Evolutionary conservation across 2,329 filamentous ascomycete species (phyloP), one percentile per base, ranked within the genome.

Genomic region (Podosphaera leucotricha): DNA sequence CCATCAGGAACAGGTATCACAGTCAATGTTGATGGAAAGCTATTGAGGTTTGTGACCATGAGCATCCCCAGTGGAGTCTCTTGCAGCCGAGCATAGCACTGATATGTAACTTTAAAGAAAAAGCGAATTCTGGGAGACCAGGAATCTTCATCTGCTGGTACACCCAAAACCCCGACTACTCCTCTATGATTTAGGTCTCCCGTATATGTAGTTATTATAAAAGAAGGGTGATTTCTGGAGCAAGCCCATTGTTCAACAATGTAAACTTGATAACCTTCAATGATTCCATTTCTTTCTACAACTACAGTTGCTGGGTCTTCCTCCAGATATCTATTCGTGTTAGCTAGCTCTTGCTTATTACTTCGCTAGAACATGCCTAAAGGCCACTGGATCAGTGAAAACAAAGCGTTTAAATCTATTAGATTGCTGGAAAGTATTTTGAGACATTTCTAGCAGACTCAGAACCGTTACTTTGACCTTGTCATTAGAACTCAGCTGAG

Each of bases 171-270:
- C 2, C 80, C 77, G 3, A 83, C 85, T 7, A 79, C 62, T n/a
- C 92, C 75, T 0, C 68, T 72, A 59, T 93, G 80, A 28, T 75
- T 75, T 28, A 74, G 68, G 54, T 94, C 85, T 44, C 87, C 90
- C 0, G 87, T 95, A 57, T 90, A 94, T 2, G 86, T 93, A 37
- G 80, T 81, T 50, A 95, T 92, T 42, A 92, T 73, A 50, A 92
- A 81, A 15, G 87, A 94, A 0, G 87, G 87, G 49, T 92, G 84
- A 46, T 76, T 71, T 43, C 90, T 75, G 11, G 87, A 94, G 61
- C 86, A 94, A 5, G 84, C 84, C 90, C 90, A 98, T 66, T 98
- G 90, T 60, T 95, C 90, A 50, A 95, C 84, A 15, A 95, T 64
- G 60, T 95, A 95, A 48, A 87, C 68, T 60, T 95, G 86, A 61